phyloP scores from a whole-genome alignment of 805 yeast species.

The Candida qinlingensis region DNA sequence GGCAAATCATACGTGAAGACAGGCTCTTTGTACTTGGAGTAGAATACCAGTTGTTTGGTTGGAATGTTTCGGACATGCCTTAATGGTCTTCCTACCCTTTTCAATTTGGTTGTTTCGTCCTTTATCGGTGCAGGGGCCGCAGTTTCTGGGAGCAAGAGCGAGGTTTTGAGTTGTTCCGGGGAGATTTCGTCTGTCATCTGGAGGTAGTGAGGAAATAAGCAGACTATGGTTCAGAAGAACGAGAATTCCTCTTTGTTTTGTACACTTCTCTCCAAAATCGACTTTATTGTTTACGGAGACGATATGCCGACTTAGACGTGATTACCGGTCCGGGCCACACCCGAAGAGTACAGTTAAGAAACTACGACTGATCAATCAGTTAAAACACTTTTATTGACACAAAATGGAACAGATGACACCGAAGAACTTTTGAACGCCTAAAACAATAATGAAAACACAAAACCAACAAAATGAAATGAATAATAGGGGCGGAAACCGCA shows the following conservation, averaged over 20 bases:
- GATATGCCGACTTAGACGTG: no score
- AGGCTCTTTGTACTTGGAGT: slow-evolving; percentile 32
- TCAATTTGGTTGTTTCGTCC: slow-evolving; percentile 15
- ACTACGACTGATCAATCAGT: no score
- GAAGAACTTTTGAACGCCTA: not conserved
- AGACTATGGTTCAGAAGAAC: no score
- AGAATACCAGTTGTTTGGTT: slow-evolving; percentile 40
- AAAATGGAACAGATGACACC: no score
- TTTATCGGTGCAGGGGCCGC: slow-evolving; percentile 12
- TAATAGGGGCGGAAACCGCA: not conserved
- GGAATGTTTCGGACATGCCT: slow-evolving; percentile 50
- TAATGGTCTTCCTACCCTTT: slow-evolving; percentile 39
- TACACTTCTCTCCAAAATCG: no score
- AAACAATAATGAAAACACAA: not conserved
- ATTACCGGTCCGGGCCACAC: no score
- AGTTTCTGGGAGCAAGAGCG: slow-evolving; percentile 4
- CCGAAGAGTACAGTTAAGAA: no score
- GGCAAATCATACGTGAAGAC: slow-evolving; percentile 43
- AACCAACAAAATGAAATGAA: not conserved
- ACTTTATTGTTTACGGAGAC: no score
- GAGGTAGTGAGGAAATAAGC: no score
- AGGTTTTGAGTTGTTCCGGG: slow-evolving; percentile 6
- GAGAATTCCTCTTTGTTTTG: no score
- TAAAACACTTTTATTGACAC: no score
- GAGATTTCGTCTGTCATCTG: slow-evolving; percentile 1